These are phyloP conservation scores for Fusarium coicis DNA, from an alignment of 2,329 filamentous ascomycete genomes.

Conservation along the genomic window DNA sequence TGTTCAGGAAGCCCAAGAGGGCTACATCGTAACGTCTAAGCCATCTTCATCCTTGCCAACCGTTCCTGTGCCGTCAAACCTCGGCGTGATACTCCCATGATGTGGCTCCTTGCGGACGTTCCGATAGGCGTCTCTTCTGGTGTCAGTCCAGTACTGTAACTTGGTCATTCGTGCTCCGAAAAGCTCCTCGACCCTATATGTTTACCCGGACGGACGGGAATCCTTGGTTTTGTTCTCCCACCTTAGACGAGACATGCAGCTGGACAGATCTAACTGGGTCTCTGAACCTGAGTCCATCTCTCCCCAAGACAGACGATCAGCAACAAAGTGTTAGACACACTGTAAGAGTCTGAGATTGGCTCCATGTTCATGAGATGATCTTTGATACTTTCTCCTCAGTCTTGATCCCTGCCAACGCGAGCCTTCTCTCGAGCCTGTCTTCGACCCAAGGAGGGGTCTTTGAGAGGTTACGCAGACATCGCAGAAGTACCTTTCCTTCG, in stretches of 20 bases:
- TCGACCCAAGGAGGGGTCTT: background rate
- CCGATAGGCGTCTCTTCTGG: background rate
- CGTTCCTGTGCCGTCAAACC: background rate
- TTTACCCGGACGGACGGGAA: background rate
- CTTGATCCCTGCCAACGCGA: background rate
- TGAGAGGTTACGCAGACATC: background rate
- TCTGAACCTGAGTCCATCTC: background rate
- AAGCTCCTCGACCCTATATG: background rate
- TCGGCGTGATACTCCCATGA: background rate
- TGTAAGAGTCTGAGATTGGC: background rate
- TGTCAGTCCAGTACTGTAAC: background rate
- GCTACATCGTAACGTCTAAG: background rate
- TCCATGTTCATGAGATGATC: background rate
- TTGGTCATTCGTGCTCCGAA: background rate
- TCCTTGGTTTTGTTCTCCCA: background rate
- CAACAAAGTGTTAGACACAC: constrained; percentile 13
- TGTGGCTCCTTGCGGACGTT: constrained; percentile 1
- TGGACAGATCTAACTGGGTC: background rate
- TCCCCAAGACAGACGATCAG: background rate
- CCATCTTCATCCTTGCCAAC: constrained; percentile 1
- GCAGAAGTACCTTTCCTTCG: background rate
- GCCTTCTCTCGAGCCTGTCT: background rate
- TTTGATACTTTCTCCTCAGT: constrained; percentile 26
- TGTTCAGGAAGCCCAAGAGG: background rate
- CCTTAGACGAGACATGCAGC: constrained; percentile 31